Evolutionary conservation across 2,329 filamentous ascomycete genomes (phyloP).

Genomic region (Scedosporium dehoogii): DNA sequence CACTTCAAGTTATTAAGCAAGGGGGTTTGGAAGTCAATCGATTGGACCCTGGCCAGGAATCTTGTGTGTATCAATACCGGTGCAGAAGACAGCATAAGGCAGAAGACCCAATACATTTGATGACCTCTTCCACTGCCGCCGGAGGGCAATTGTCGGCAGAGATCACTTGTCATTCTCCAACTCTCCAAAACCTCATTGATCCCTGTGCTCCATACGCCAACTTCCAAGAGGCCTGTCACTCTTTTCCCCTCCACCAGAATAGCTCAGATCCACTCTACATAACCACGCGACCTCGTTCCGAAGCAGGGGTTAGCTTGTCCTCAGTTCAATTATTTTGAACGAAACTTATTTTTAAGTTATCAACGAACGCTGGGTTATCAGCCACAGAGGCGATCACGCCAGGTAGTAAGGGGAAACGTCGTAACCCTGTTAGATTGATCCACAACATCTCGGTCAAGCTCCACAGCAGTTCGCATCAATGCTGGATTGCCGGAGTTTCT

Average conservation of each 20-base stretch:
- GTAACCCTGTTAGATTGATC: background rate
- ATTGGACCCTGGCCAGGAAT: background rate
- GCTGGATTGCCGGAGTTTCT: too few relatives aligned
- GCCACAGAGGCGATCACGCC: background rate
- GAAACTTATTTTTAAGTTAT: background rate
- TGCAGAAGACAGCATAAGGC: background rate
- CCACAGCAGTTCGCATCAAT: too few relatives aligned
- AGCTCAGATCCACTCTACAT: background rate
- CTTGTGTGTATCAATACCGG: background rate
- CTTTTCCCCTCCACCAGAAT: background rate
- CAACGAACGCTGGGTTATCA: background rate
- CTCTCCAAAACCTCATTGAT: too few relatives aligned
- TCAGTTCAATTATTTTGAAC: background rate
- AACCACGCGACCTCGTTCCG: background rate
- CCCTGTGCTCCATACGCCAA: too few relatives aligned
- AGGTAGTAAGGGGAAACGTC: background rate
- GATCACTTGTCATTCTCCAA: too few relatives aligned
- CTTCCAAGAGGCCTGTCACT: background rate
- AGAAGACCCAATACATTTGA: too few relatives aligned
- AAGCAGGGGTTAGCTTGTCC: background rate
- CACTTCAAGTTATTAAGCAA: background rate
- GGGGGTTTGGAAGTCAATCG: background rate
- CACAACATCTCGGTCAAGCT: too few relatives aligned
- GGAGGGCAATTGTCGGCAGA: too few relatives aligned
- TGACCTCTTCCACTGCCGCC: too few relatives aligned